These are phyloP conservation scores for Phyllosticta paracitricarpa DNA, from an alignment of 2,329 filamentous ascomycete species.

Conservation along the genomic window DNA sequence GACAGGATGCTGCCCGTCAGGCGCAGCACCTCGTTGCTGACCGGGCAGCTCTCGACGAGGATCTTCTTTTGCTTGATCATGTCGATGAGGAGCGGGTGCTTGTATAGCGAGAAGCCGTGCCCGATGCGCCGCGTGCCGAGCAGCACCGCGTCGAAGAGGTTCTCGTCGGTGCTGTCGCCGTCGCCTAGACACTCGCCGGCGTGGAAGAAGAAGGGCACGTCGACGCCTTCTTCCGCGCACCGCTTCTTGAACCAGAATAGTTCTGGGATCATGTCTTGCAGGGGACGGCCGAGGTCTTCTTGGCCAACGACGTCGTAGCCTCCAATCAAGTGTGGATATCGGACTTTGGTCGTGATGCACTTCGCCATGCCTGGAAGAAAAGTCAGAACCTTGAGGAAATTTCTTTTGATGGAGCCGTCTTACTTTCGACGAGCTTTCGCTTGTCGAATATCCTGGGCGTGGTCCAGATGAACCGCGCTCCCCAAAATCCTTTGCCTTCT, in stretches of 20 bases:
- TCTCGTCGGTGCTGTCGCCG: slow-evolving; percentile 66
- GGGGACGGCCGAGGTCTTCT: slow-evolving; percentile 67
- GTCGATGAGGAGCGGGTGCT: slow-evolving; percentile 81
- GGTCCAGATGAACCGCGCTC: slow-evolving; percentile 77
- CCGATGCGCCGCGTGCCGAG: slow-evolving; percentile 83
- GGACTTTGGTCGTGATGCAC: slow-evolving; percentile 72
- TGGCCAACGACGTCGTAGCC: slow-evolving; percentile 88
- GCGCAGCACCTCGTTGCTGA: slow-evolving; percentile 79
- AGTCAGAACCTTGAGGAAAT: neutral
- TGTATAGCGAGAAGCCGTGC: slow-evolving; percentile 79
- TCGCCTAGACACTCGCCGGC: slow-evolving; percentile 76
- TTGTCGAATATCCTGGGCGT: slow-evolving; percentile 55
- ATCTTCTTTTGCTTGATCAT: slow-evolving; percentile 85
- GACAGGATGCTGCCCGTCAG: slow-evolving; percentile 66
- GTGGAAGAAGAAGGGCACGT: slow-evolving; percentile 93
- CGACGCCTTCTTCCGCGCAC: slow-evolving; percentile 65
- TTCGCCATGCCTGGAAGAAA: slow-evolving; percentile 58
- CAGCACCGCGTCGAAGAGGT: slow-evolving; percentile 81
- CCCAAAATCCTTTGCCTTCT: slow-evolving; percentile 71
- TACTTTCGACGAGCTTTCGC: slow-evolving; percentile 56
- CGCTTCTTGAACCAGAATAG: slow-evolving; percentile 90
- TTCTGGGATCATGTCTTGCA: slow-evolving; percentile 69
- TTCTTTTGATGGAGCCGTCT: slow-evolving; percentile 7
- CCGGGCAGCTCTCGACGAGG: slow-evolving; percentile 80
- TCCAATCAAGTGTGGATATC: slow-evolving; percentile 68